Evolutionary conservation across 1,284 basidiomycete species (phyloP).

Genomic region (Marasmius fiardii): DNA sequence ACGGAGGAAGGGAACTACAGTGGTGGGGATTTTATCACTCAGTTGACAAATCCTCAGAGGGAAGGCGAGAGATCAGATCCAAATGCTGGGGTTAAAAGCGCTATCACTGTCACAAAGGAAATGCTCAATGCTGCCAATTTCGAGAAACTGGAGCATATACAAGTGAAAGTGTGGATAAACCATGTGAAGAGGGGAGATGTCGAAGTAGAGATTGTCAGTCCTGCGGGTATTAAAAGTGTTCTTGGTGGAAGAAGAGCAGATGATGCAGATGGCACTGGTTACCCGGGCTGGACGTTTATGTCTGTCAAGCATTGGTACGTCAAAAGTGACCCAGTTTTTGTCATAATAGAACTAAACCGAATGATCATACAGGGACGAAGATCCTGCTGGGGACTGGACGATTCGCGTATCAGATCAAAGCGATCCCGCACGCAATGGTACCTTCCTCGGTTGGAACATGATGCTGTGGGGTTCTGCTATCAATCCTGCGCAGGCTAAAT

Average conservation of each 20-base stretch:
- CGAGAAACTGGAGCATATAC: constrained; percentile 90
- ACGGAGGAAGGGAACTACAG: constrained; percentile 50
- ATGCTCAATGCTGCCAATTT: constrained; percentile 79
- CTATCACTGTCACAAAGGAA: constrained; percentile 67
- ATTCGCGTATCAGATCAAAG: constrained; percentile 81
- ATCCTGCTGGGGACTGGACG: constrained; percentile 91
- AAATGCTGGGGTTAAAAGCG: constrained; percentile 50
- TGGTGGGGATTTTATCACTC: constrained; percentile 67
- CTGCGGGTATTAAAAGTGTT: constrained; percentile 83
- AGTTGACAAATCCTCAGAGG: constrained; percentile 11
- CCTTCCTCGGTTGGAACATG: constrained; percentile 90
- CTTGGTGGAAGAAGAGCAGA: constrained; percentile 72
- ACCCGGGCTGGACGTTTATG: constrained; percentile 97
- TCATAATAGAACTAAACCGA: constrained; percentile 22
- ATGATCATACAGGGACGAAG: constrained; percentile 72
- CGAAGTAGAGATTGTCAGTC: constrained; percentile 86
- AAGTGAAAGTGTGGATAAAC: constrained; percentile 89
- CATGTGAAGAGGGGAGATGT: constrained; percentile 90
- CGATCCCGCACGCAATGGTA: constrained; percentile 58
- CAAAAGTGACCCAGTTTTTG: neutral
- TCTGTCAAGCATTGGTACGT: constrained; percentile 94
- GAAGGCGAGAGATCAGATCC: constrained; percentile 1
- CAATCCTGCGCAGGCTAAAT: constrained; percentile 66
- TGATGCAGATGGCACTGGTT: constrained; percentile 75
- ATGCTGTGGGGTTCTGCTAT: constrained; percentile 91